phyloP scores from a whole-genome alignment of 129 eudicot species.

The Logfia minima region DNA sequence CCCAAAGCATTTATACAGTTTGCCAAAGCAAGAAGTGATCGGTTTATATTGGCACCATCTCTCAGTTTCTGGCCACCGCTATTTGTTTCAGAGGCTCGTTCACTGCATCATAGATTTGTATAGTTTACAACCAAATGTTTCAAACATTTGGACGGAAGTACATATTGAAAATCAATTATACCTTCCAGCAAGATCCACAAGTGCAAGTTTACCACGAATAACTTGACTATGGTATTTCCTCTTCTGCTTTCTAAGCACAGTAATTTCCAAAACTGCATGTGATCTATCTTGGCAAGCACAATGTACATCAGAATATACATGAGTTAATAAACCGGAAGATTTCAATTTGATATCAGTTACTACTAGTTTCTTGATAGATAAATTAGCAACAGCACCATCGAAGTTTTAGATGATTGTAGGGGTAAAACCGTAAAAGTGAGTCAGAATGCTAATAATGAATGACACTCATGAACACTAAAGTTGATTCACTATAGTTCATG shows the following conservation, averaged over 20 bases:
- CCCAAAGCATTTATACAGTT: constrained; percentile 97
- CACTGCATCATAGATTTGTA: constrained; percentile 51
- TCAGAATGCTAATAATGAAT: too few species aligned
- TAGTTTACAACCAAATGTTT: background rate
- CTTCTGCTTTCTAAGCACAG: constrained; percentile 67
- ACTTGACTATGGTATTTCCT: constrained; percentile 65
- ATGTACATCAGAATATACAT: constrained; percentile 25
- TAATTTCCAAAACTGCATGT: constrained; percentile 92
- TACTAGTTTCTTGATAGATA: too few species aligned
- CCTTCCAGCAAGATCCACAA: constrained; percentile 99
- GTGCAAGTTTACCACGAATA: constrained; percentile 89
- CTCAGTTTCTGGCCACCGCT: constrained; percentile 85
- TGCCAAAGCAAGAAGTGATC: constrained; percentile 94
- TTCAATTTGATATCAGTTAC: too few species aligned
- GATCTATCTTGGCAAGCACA: constrained; percentile 51
- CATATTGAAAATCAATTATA: constrained; percentile 22
- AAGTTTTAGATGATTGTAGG: too few species aligned
- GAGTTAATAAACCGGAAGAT: background rate
- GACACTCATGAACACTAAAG: background rate
- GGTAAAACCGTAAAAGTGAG: too few species aligned
- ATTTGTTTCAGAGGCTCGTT: constrained; percentile 92
- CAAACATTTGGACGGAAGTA: background rate
- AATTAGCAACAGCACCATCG: background rate
- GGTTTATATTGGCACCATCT: constrained; percentile 94
- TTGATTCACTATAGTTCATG: background rate